These are phyloP conservation scores for Aspergillus puulaauensis DNA, from an alignment of 2,329 filamentous ascomycete genomes.

Conservation along the genomic window DNA sequence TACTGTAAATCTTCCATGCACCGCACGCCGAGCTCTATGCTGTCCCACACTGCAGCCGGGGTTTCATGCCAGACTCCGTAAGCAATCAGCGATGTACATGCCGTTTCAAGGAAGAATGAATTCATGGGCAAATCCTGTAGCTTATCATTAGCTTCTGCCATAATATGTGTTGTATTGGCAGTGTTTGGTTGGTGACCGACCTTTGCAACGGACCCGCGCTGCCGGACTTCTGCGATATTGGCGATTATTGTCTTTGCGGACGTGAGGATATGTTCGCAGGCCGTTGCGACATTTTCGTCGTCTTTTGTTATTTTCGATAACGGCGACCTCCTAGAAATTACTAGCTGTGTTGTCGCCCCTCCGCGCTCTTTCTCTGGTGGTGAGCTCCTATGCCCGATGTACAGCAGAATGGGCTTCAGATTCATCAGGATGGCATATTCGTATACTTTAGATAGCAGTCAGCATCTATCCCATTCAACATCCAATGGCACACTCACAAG, in stretches of 20 bases:
- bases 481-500: neutral
- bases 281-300: neutral
- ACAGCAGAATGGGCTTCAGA: neutral
- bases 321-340: neutral
- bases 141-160: too few relatives aligned
- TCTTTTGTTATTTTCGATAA: neutral
- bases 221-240: neutral
- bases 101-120: neutral
- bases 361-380: neutral
- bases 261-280: neutral
- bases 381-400: neutral
- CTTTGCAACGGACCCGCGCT: neutral
- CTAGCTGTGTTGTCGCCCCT: neutral
- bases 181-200: neutral
- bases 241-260: neutral
- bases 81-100: neutral
- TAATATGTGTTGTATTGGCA: too few relatives aligned
- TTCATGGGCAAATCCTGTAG: neutral
- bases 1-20: slow-evolving; percentile 3
- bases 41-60: neutral
- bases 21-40: neutral
- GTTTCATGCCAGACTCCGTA: neutral
- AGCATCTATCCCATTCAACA: neutral
- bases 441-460: neutral
- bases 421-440: neutral